Conservation (phyloP, 2,329 filamentous ascomycete genomes). For the Curvularia eragrostidis region DNA sequence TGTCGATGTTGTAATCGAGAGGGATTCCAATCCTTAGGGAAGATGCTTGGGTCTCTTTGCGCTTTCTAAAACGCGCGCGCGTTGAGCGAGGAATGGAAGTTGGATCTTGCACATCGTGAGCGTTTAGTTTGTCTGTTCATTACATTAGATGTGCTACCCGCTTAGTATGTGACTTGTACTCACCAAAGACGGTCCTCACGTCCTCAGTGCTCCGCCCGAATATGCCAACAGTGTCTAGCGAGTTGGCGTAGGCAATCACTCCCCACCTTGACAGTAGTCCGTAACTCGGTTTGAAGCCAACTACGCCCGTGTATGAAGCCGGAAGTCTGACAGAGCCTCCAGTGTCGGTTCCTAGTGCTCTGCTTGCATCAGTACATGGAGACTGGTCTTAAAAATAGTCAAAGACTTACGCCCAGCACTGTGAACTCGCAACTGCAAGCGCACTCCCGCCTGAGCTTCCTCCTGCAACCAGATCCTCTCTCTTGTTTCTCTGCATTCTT, state of each 20-base stretch:
- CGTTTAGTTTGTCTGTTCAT: conserved; percentile 58
- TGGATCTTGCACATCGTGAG: conserved; percentile 74
- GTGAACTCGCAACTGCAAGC: conserved; percentile 73
- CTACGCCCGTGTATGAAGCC: conserved; percentile 81
- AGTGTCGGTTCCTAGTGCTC: conserved; percentile 89
- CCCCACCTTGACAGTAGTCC: conserved; percentile 85
- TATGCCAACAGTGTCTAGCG: conserved; percentile 86
- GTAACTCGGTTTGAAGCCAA: conserved; percentile 93
- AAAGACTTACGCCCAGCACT: conserved; percentile 63
- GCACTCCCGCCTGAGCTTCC: conserved; percentile 90
- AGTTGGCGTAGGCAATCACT: conserved; percentile 91
- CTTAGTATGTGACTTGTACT: neutral
- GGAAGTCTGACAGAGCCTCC: conserved; percentile 88
- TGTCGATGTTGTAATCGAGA: conserved; percentile 84
- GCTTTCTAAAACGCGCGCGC: conserved; percentile 53
- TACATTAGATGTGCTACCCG: conserved; percentile 6
- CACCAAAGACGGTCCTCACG: conserved; percentile 54
- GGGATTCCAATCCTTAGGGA: conserved; percentile 63
- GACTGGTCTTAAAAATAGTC: neutral
- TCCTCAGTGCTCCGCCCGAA: conserved; percentile 64
- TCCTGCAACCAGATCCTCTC: conserved; percentile 48
- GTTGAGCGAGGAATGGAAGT: conserved; percentile 69
- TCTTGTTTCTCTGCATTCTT: conserved; percentile 52
- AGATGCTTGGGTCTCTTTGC: neutral
- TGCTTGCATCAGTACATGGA: conserved; percentile 35